A percentile compares a stretch with the other conserved stretches of the same genome.
phyloP scores from a whole-genome alignment of 1,284 basidiomycete species.

The Chalciporus sp. region DNA sequence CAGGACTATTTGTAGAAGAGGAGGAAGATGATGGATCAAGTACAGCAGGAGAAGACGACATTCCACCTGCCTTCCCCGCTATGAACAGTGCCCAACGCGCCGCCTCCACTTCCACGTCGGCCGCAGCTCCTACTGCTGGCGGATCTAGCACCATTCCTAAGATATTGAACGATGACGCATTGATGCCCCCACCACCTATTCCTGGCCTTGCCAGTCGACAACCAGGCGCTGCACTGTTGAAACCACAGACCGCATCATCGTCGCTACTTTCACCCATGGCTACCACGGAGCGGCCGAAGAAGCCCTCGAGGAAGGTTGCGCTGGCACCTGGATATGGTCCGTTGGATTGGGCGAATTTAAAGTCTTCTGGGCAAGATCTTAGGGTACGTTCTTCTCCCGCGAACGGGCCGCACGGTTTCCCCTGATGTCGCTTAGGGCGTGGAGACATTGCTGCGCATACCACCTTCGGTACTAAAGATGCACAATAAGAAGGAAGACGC shows the following conservation, averaged over 20 bases:
- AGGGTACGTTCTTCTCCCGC: constrained; percentile 47
- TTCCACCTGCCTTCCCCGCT: constrained; percentile 83
- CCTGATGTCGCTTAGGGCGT: constrained; percentile 51
- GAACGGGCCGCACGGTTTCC: constrained; percentile 1
- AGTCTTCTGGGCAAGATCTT: constrained; percentile 77
- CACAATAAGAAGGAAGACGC: constrained; percentile 89
- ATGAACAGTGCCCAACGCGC: constrained; percentile 81
- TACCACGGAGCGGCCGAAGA: constrained; percentile 63
- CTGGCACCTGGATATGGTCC: constrained; percentile 91
- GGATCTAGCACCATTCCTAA: constrained; percentile 36
- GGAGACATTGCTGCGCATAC: constrained; percentile 71
- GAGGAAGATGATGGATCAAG: constrained; percentile 55
- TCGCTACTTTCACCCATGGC: constrained; percentile 61
- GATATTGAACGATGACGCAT: constrained; percentile 54
- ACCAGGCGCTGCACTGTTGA: constrained; percentile 41
- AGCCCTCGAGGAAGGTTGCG: constrained; percentile 70
- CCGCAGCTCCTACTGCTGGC: constrained; percentile 3
- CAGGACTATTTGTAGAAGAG: constrained; percentile 38
- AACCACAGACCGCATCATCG: constrained; percentile 33
- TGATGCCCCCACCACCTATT: constrained; percentile 74
- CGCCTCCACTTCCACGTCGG: constrained; percentile 25
- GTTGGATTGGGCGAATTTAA: constrained; percentile 93
- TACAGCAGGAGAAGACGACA: constrained; percentile 66
- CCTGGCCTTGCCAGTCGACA: constrained; percentile 50
- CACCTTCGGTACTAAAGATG: constrained; percentile 80